Base-by-base conservation (phyloP, 164 flowering plant genomes). In the Berberis thunbergii region DNA sequence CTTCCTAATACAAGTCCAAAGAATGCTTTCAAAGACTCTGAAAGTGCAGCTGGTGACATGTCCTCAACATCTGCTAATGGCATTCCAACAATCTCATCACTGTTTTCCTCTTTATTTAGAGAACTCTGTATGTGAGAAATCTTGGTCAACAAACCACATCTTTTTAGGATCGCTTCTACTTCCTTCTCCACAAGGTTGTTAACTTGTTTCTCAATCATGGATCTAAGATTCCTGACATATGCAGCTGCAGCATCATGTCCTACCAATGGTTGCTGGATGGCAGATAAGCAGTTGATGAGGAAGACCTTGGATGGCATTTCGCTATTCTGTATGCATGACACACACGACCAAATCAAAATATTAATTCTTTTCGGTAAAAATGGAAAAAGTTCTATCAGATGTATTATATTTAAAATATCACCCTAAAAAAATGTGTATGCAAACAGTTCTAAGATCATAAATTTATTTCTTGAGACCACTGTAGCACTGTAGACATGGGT, bases 211-310 rank as follows among this genome's bases (percentile, higher is more conserved):
- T 86, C 81, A 49, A 95, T 85, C 92, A 86, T 86, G 45, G 69
- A 50, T 48, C 84, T 84, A 4, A 95, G 81, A 49, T 80, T 86
- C 72, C 76, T 78, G 46, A 67, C 49, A 46, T 89, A 94, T 41
- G 79, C 79, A 38, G 82, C 69, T 38, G 97, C 94, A 62, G 81
- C 83, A 13, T 89, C 93, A 66, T 86, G 87, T 67, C 86, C 82
- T 6, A 78, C 42, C 49, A 94, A 60, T 65, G 97, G 97, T 73
- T 91, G 97, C 55, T 80, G 96, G 63, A 94, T 87, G 60, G 93
- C 86, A 64, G 86, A 84, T 64, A 91, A 75, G 70, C 96, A 94
- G 75, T 91, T 94, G 78, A 94, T 81, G 67, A 94, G 90, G 81
- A 94, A 94, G 41, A 94, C 79, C 74, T 81, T 86, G 26, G 96